These are phyloP conservation scores for Starmerella powellii DNA, from an alignment of 805 yeast species.

Conservation along the genomic window DNA sequence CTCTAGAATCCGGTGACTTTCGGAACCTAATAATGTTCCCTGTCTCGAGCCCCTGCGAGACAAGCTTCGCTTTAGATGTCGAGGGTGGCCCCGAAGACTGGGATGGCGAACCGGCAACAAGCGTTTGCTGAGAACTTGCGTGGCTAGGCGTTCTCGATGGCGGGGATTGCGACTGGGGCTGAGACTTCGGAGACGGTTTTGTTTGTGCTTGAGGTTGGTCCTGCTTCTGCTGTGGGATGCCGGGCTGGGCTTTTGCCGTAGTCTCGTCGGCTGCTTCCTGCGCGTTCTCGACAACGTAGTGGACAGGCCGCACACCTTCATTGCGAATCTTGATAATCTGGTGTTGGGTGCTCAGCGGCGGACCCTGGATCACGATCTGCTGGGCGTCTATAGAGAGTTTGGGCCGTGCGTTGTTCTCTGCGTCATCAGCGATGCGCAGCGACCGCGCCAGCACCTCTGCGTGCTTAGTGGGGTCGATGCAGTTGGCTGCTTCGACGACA, in stretches of 20 bases:
- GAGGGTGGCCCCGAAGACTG: too few species aligned
- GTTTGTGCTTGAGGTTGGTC: neutral
- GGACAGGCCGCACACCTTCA: slow-evolving; percentile 15
- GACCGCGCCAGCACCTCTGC: slow-evolving; percentile 31
- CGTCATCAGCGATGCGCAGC: slow-evolving; percentile 33
- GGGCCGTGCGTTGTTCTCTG: slow-evolving; percentile 37
- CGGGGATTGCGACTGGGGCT: neutral
- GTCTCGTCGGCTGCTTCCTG: slow-evolving; percentile 1
- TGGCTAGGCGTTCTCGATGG: too few species aligned
- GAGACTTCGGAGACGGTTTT: too few species aligned
- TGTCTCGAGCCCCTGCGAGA: neutral
- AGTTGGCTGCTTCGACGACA: slow-evolving; percentile 24
- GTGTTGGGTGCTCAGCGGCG: slow-evolving; percentile 20
- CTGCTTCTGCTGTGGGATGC: too few species aligned
- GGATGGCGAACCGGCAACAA: too few species aligned
- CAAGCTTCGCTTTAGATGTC: too few species aligned
- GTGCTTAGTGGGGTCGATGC: slow-evolving; percentile 33
- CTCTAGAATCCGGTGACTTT: neutral
- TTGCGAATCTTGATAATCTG: slow-evolving; percentile 7
- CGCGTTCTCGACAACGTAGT: slow-evolving; percentile 13
- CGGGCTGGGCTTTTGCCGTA: neutral
- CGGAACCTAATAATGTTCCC: neutral
- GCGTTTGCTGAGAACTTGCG: too few species aligned
- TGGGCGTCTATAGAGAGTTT: slow-evolving; percentile 32
- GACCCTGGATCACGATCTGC: slow-evolving; percentile 26